Evolutionary conservation across 2,329 filamentous ascomycete species (phyloP).

Genomic region (Hypoxylon sp.): DNA sequence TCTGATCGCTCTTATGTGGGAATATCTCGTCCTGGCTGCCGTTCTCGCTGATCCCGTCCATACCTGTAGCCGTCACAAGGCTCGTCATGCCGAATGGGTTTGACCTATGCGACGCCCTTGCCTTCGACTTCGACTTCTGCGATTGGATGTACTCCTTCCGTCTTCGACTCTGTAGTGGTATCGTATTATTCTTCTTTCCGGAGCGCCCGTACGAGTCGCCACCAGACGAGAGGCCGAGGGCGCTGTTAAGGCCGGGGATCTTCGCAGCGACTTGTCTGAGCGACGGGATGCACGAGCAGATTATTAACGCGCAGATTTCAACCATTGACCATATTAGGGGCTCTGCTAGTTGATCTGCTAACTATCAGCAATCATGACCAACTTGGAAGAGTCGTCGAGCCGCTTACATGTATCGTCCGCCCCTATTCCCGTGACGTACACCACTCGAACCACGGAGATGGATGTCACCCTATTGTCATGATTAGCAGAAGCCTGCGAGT

Average conservation of each 20-base stretch:
- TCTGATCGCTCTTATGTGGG: constrained; percentile 34
- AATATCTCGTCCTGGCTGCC: constrained; percentile 41
- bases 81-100: constrained; percentile 37
- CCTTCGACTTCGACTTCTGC: constrained; percentile 30
- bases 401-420: constrained; percentile 42
- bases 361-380: constrained; percentile 10
- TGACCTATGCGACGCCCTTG: constrained; percentile 8
- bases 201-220: constrained; percentile 9
- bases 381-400: background rate
- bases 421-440: constrained; percentile 28
- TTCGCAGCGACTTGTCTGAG: constrained; percentile 49
- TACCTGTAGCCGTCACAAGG: constrained; percentile 25
- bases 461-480: constrained; percentile 33
- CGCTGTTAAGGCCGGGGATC: constrained; percentile 49
- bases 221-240: constrained; percentile 48
- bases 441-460: constrained; percentile 42
- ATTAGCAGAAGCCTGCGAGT: constrained; percentile 6
- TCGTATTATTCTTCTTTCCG: constrained; percentile 12
- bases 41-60: constrained; percentile 35
- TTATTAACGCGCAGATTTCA: constrained; percentile 51
- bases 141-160: constrained; percentile 37
- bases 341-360: constrained; percentile 45
- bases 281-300: constrained; percentile 52
- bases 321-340: constrained; percentile 51
- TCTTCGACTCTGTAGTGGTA: constrained; percentile 23